Evolutionary conservation across 2,329 filamentous ascomycete species (phyloP).

Genomic region (Fusarium sp.): DNA sequence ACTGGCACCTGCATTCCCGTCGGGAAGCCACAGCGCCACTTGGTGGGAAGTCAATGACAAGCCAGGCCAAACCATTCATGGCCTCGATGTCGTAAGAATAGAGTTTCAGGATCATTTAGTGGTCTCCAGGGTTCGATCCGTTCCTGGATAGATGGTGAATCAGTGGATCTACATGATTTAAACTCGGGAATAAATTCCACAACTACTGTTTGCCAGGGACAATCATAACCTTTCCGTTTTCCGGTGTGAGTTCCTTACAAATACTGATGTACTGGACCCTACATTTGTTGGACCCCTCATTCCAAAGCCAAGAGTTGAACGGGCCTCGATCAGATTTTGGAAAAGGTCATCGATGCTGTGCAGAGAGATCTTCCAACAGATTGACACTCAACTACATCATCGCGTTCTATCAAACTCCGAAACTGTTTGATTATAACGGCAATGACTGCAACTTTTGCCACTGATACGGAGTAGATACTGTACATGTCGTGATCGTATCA

Average conservation of each 20-base stretch:
- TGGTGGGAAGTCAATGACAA: background rate
- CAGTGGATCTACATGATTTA: background rate
- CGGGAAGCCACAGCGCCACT: slow-evolving; percentile 15
- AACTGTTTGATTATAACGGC: no score
- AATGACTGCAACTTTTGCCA: slow-evolving; percentile 4
- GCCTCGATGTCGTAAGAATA: background rate
- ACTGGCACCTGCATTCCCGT: slow-evolving; percentile 8
- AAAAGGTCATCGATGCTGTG: slow-evolving; percentile 1
- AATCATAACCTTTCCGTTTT: slow-evolving; percentile 4
- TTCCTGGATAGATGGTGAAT: slow-evolving; percentile 10
- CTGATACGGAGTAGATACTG: background rate
- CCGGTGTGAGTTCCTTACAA: background rate
- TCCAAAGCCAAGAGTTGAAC: background rate
- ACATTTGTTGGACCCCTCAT: background rate
- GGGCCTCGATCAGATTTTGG: slow-evolving; percentile 9
- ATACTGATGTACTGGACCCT: background rate
- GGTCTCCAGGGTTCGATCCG: background rate
- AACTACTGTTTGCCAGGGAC: background rate
- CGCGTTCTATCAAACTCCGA: no score
- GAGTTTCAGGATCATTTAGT: background rate
- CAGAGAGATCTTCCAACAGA: background rate
- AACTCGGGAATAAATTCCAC: slow-evolving; percentile 14
- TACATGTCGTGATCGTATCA: background rate
- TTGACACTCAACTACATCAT: slow-evolving; percentile 10
- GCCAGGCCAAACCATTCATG: background rate